Evolutionary conservation across 768 basidiomycete species (phyloP).

Genomic region (Flagelloscypha sp.): DNA sequence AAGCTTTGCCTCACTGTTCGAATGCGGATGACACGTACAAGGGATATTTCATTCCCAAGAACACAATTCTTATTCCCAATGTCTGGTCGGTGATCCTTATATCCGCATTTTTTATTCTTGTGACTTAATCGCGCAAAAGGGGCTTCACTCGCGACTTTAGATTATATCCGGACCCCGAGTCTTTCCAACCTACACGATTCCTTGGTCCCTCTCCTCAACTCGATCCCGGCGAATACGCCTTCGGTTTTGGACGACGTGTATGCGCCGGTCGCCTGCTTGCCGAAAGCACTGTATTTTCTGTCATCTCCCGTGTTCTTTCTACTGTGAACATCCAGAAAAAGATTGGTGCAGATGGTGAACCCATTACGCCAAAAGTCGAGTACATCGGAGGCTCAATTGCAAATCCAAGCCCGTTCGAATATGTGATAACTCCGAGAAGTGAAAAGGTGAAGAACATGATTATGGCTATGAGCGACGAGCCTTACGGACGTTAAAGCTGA

Average conservation of each 20-base stretch:
- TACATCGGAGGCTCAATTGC: too few relatives aligned
- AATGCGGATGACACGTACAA: constrained; percentile 9
- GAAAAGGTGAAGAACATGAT: too few relatives aligned
- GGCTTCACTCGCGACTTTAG: constrained; percentile 22
- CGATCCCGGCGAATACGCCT: constrained; percentile 7
- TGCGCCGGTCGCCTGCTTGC: constrained; percentile 1
- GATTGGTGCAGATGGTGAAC: constrained; percentile 6
- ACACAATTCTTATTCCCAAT: constrained; percentile 14
- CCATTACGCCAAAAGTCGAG: too few relatives aligned
- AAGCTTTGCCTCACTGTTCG: constrained; percentile 4
- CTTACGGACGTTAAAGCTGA: too few relatives aligned
- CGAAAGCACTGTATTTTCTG: constrained; percentile 3
- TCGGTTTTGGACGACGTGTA: constrained; percentile 14
- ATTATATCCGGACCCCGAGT: constrained; percentile 26
- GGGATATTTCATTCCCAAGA: constrained; percentile 13
- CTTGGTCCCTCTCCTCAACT: constrained; percentile 5
- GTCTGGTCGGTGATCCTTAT: constrained; percentile 11
- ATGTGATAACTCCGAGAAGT: too few relatives aligned
- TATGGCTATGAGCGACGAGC: too few relatives aligned
- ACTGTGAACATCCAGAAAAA: constrained; percentile 5
- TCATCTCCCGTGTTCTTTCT: constrained; percentile 5
- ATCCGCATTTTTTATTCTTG: background rate
- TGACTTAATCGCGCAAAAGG: too few relatives aligned
- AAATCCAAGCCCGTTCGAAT: too few relatives aligned
- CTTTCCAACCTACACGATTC: constrained; percentile 36